Evolutionary conservation across 1,284 basidiomycete species (phyloP), one percentile per base, ranked within the genome.

Genomic region (Pseudozyma tsukubaensis): DNA sequence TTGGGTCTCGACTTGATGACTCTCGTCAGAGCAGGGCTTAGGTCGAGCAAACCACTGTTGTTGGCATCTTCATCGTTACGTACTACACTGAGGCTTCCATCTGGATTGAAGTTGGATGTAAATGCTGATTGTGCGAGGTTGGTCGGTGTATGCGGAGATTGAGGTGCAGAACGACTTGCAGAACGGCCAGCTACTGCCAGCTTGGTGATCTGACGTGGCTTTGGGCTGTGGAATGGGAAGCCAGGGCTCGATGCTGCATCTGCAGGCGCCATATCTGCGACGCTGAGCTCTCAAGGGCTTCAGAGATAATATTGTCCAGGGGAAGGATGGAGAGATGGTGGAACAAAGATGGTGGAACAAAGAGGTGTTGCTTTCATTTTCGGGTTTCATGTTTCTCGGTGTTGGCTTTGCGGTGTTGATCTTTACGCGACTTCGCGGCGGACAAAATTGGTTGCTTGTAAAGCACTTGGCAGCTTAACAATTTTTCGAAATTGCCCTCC

Each of bases 1-100:
- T 45, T 57, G 49, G 67, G 56, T 44, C 56, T 52, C 18, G 62
- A 47, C 54, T 60, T 67, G 54, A 59, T 39, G n/a, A 47, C 56
- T 21, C 59, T 54, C 14, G 62, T 14, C 3, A 80, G 62, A 29
- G 71, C 68, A 3, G 82, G 81, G 45, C 69, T 78, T 16, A 83
- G 51, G 32, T 79, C 82, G 40, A 84, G 69, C 18, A 84, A 63
- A 1, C 82, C 82, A 32, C 78, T 81, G 48, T 79, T 79, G 59
- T 78, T 82, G 9, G 82, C 82, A 43, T 83, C 81, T 19, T 78
- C 74, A 29, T 82, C 80, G 48, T 79, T 75, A 18, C 81, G 78
- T 8, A 81, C 69, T n/a, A 82, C 75, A 29, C 74, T 81, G 42
- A 79, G 72, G 51, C 79, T 81, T n/a, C 81, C 80, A 43, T 84